Conservation (phyloP, 2,329 filamentous ascomycete species). For the Pseudocercospora cruenta region DNA sequence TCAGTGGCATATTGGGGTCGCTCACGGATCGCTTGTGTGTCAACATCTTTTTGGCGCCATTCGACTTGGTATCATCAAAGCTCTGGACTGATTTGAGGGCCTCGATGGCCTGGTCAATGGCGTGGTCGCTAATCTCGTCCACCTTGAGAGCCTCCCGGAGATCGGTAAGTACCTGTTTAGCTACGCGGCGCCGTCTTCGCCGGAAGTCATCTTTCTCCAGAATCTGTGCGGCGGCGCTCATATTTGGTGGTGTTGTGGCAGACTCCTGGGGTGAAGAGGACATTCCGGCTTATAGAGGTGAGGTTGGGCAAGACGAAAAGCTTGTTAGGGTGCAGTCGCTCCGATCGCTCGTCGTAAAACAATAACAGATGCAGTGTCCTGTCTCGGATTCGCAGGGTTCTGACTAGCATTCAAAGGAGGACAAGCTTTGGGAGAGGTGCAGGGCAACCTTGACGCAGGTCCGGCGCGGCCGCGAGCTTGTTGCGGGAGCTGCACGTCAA, state of each 20-base stretch:
- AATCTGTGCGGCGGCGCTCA: slow-evolving; percentile 6
- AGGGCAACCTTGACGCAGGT: slow-evolving; percentile 5
- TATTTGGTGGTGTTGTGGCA: background rate
- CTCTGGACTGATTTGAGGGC: slow-evolving; percentile 2
- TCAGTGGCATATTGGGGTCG: slow-evolving; percentile 15
- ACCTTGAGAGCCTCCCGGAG: slow-evolving; percentile 12
- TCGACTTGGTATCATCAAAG: slow-evolving; percentile 8
- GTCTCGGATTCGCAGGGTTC: slow-evolving; percentile 4
- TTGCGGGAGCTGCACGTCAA: background rate
- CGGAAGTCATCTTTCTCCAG: slow-evolving; percentile 4
- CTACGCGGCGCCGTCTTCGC: slow-evolving; percentile 1
- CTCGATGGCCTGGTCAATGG: slow-evolving; percentile 14
- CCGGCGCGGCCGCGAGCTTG: background rate
- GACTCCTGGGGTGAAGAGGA: background rate
- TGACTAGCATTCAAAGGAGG: slow-evolving; percentile 3
- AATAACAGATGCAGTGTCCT: slow-evolving; percentile 4
- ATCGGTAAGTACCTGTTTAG: slow-evolving; percentile 4
- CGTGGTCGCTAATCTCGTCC: slow-evolving; percentile 11
- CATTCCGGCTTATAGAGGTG: background rate
- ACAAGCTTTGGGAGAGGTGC: slow-evolving; percentile 2
- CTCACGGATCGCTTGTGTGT: slow-evolving; percentile 12
- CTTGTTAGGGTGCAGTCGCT: background rate
- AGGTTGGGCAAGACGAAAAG: background rate
- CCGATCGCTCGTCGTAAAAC: background rate
- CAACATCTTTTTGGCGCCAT: slow-evolving; percentile 8